Base-by-base conservation (phyloP, 768 basidiomycete species). In the Chalciporus pseudorubinellus region DNA sequence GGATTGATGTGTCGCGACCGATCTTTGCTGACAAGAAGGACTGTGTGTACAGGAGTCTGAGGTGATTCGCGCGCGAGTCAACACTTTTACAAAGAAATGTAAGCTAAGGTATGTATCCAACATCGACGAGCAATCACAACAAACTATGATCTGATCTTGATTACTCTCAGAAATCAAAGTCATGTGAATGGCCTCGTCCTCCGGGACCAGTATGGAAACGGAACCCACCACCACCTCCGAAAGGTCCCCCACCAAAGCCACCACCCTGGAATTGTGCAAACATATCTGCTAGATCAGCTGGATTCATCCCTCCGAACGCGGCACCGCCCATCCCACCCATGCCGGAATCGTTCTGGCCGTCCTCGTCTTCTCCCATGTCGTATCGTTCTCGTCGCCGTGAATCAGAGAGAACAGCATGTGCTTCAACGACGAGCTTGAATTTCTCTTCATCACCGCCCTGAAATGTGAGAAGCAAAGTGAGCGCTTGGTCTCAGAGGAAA, bases 391-490 rank as follows among this genome's bases (percentile, higher is more conserved):
- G 78, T 39, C 84, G 75, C 11, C 72, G 74, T 1, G 89, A 78
- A 58, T 94, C 92, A 0, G 89, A 91, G 3, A 94, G 82, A 4
- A 94, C 86, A 8, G 82, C 79, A 55, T 94, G 78, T 3, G 91
- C 89, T 68, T 93, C 92, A 1, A 76, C 82, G 26, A 92, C 85
- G 19, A 92, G 78, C 70, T 98, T 97, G 81, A 98, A 98, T 60
- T 91, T 89, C 64, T 97, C 95, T 61, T 95, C 94, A 65, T 93
- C 91, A 24, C 95, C 95, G 22, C 95, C 93, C 85, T 91, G 54
- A 31, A 63, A 31, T 31, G 50, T 20, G 46, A 14, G 16, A 26
- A 22, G 29, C 19, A 42, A 39, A 26, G 16, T 56, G 46, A 59
- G 48, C 59, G 43, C 5, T 31, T 55, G 3, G 24, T 26, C 22